phyloP scores from a whole-genome alignment of 768 basidiomycete species.

The Suillus placidus region DNA sequence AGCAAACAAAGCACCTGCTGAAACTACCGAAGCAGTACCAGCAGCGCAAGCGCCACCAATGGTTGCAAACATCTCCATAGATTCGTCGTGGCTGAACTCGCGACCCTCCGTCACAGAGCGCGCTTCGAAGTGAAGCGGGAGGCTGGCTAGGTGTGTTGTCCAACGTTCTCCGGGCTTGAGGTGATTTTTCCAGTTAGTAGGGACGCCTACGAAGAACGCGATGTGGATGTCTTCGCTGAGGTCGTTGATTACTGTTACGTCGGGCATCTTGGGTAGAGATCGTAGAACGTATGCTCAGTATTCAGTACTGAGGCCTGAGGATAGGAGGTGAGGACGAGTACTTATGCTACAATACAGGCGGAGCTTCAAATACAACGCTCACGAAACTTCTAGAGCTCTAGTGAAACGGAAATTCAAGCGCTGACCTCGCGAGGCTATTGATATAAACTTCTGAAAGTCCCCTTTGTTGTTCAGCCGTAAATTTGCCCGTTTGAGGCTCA shows the following conservation, averaged over 20 bases:
- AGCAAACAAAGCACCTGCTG: not conserved
- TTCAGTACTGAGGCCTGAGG: not conserved
- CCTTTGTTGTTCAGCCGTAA: no score
- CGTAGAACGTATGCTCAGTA: not conserved
- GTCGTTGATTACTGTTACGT: conserved; percentile 24
- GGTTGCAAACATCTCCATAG: conserved; percentile 22
- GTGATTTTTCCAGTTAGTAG: conserved; percentile 21
- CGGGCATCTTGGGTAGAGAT: conserved; percentile 15
- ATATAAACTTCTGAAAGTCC: no score
- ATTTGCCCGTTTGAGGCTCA: no score
- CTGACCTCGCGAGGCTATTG: no score
- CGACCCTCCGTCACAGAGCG: conserved; percentile 17
- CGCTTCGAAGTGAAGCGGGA: conserved; percentile 18
- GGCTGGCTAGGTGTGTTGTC: conserved; percentile 14
- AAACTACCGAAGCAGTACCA: conserved; percentile 15
- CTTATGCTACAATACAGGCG: not conserved
- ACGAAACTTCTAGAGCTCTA: no score
- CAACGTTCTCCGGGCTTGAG: conserved; percentile 22
- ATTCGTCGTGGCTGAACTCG: conserved; percentile 20
- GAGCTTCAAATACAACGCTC: not conserved
- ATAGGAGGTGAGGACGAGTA: not conserved
- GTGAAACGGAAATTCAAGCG: no score
- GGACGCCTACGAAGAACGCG: conserved; percentile 22
- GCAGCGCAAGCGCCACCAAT: not conserved
- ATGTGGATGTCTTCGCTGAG: conserved; percentile 24